A percentile compares a stretch with the other conserved stretches of the same genome.
These are phyloP conservation scores for Hymenoscyphus salicellus DNA, from an alignment of 2,329 filamentous ascomycete species.

Conservation along the genomic window DNA sequence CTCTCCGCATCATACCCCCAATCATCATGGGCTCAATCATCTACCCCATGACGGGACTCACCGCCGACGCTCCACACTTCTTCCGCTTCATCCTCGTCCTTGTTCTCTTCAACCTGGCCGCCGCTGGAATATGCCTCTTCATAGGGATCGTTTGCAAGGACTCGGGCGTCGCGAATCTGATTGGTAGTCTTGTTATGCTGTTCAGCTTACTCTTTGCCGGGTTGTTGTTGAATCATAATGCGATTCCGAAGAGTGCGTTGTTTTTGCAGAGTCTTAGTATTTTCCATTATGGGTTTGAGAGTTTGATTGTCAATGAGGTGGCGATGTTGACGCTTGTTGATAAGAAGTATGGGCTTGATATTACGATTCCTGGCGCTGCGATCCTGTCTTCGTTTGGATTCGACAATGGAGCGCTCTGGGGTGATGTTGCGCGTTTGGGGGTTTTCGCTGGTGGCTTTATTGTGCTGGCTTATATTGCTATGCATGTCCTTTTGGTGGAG, in stretches of 20 bases:
- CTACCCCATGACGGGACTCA: slow-evolving; percentile 95
- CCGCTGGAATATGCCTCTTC: slow-evolving; percentile 89
- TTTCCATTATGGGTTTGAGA: slow-evolving; percentile 97
- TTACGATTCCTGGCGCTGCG: slow-evolving; percentile 89
- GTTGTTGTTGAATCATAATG: slow-evolving; percentile 89
- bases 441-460: slow-evolving; percentile 82
- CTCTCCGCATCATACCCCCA: slow-evolving; percentile 88
- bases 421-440: slow-evolving; percentile 75
- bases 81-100: slow-evolving; percentile 87
- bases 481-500: slow-evolving; percentile 92
- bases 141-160: slow-evolving; percentile 96
- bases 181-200: slow-evolving; percentile 94
- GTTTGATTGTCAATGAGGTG: slow-evolving; percentile 95
- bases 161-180: slow-evolving; percentile 83
- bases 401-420: slow-evolving; percentile 80
- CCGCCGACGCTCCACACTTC: slow-evolving; percentile 79
- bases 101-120: slow-evolving; percentile 92
- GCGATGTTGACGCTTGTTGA: slow-evolving; percentile 85
- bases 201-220: slow-evolving; percentile 95
- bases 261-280: slow-evolving; percentile 95
- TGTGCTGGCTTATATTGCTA: slow-evolving; percentile 81
- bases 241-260: slow-evolving; percentile 77
- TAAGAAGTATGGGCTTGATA: slow-evolving; percentile 93
- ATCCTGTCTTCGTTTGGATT: slow-evolving; percentile 96
- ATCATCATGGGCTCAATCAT: slow-evolving; percentile 94